phyloP scores from a whole-genome alignment of 768 basidiomycete species.

The Boletus rex-veris region DNA sequence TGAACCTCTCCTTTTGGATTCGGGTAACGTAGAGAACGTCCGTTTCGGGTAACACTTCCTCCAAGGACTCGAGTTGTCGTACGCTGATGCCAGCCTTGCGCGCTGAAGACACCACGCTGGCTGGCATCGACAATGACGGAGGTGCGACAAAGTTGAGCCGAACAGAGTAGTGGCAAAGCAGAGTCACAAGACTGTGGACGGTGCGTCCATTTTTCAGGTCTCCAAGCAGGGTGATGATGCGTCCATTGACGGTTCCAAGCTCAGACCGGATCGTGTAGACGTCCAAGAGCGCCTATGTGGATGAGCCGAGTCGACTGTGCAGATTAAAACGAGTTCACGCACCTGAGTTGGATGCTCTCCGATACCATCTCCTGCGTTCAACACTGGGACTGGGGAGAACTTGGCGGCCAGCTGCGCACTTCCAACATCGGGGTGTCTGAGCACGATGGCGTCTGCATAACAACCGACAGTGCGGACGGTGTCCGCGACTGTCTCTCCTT shows the following conservation, averaged over 20 bases:
- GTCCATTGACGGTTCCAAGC: conserved; percentile 95
- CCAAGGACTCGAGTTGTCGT: conserved; percentile 79
- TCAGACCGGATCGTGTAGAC: conserved; percentile 97
- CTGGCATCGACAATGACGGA: conserved; percentile 82
- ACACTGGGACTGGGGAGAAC: conserved; percentile 89
- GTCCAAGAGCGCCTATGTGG: conserved; percentile 68
- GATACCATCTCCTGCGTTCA: conserved; percentile 96
- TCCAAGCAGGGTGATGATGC: conserved; percentile 87
- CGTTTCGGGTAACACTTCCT: conserved; percentile 87
- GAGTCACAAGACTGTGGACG: conserved; percentile 90
- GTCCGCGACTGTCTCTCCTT: conserved; percentile 92
- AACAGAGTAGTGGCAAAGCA: conserved; percentile 89
- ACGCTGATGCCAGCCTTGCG: conserved; percentile 80
- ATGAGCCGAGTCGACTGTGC: conserved; percentile 2
- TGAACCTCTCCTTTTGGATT: conserved; percentile 93
- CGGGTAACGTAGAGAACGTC: conserved; percentile 97
- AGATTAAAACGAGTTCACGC: conserved; percentile 20
- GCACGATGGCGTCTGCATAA: conserved; percentile 91
- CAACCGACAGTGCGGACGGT: conserved; percentile 93
- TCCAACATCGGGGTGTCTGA: conserved; percentile 92
- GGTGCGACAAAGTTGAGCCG: conserved; percentile 96
- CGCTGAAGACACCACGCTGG: conserved; percentile 76
- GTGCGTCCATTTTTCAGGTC: conserved; percentile 98
- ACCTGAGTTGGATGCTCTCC: conserved; percentile 98
- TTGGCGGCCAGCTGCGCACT: conserved; percentile 96